Evolutionary conservation across 768 basidiomycete genomes (phyloP), one percentile per base, ranked within the genome.

Genomic region (Russula emetica): DNA sequence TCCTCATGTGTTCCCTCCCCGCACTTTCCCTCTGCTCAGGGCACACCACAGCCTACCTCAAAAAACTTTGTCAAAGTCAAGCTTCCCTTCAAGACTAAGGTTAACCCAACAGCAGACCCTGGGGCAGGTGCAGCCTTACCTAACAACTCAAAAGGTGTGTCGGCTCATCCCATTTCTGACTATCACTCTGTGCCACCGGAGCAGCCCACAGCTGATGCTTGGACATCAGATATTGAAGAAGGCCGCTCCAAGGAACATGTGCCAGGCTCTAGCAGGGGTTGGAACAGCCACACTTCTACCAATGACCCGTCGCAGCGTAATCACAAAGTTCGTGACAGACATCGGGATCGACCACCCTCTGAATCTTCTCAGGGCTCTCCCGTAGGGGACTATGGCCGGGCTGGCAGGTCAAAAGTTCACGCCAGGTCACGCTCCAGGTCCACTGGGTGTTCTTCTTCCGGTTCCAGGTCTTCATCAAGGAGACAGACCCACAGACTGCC

Each of bases 81-180:
- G 11, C 91, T 89, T 74, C 90, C 90, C 1, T 91, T 91, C 78
- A 92, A 91, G 75, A 72, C 81, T 77, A 74, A 75, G 58, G 53
- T n/a, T 24, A 64, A 64, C 40, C 53, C 32, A 38, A 30, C 54
- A 32, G 28, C 58, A 36, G 58, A 60, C 30, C 4, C 32, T 44
- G 40, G 45, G 24, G 16, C 38, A 1, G 38, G 38, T 11, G 22
- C 53, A 2, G 20, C 22, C 32, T 26, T 50, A n/a, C 16, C 45
- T 3, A 44, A 55, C 58, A 42, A 40, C 11, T 50, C 36, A 7
- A 55, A 64, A 26, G 22, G 58, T 14, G 28, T 54, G 13, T 40
- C 30, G 5, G 24, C n/a, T 5, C 38, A 28, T 28, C n/a, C 22
- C 18, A 42, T 44, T 42, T 28, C 58, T 42, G 52, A 44, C n/a